Evolutionary conservation across 257 asterid species (phyloP).

Genomic region (Solanum tarijense): DNA sequence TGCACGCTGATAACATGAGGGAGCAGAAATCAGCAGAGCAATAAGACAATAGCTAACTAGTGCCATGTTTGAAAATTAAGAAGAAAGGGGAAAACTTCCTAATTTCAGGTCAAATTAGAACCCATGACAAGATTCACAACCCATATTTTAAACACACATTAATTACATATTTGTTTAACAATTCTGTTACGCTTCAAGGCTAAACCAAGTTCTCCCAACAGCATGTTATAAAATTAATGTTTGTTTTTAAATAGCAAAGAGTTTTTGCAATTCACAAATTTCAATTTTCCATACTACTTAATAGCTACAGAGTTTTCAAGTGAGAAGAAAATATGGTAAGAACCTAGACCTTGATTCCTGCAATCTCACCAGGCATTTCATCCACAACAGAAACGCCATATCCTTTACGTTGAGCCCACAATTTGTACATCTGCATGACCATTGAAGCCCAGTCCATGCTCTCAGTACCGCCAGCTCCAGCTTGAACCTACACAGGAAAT

Average conservation of each 20-base stretch:
- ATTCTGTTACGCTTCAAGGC: not conserved
- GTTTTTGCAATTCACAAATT: not conserved
- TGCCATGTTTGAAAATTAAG: not conserved
- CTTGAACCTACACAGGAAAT: conserved; percentile 59
- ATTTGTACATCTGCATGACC: conserved; percentile 91
- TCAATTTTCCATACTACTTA: not conserved
- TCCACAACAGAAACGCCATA: conserved; percentile 71
- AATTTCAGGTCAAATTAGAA: not conserved
- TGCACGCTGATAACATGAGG: conserved; percentile 51
- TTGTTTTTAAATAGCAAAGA: not conserved
- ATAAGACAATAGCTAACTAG: not conserved
- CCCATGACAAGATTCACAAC: not conserved
- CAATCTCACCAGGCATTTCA: conserved; percentile 92
- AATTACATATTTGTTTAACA: not conserved
- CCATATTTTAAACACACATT: not conserved
- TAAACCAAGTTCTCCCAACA: not conserved
- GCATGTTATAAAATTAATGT: not conserved
- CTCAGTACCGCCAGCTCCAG: conserved; percentile 99
- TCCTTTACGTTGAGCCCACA: conserved; percentile 81
- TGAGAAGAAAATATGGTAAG: not conserved
- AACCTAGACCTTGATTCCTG: conserved; percentile 82
- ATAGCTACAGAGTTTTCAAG: not conserved
- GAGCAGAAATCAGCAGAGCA: not conserved
- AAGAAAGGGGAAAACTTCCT: not conserved
- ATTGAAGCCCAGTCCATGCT: conserved; percentile 99